Evolutionary conservation across 257 asterid species (phyloP).

Genomic region (Nicotiana otophora): DNA sequence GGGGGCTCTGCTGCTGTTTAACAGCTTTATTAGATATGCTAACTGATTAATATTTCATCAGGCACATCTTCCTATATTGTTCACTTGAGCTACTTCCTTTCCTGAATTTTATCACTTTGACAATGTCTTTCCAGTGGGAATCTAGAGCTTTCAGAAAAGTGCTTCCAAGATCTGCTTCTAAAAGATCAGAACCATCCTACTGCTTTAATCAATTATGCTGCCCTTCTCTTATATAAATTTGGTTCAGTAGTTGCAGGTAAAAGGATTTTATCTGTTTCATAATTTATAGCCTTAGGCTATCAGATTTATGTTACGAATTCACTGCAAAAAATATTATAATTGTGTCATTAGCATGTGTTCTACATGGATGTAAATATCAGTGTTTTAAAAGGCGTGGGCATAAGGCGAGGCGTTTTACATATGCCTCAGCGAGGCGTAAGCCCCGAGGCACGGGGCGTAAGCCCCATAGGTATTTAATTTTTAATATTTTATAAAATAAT

Average conservation of each 20-base stretch:
- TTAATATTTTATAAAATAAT: no score
- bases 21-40: not conserved
- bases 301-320: not conserved
- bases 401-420: no score
- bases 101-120: constrained; percentile 17
- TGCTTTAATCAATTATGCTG: constrained; percentile 80
- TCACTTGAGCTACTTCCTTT: not conserved
- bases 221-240: constrained; percentile 69
- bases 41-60: not conserved
- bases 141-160: constrained; percentile 77
- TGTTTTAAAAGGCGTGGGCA: no score
- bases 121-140: constrained; percentile 53
- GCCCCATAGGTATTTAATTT: no score
- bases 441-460: no score
- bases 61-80: not conserved
- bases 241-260: constrained; percentile 82
- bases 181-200: constrained; percentile 96
- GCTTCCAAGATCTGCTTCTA: constrained; percentile 69
- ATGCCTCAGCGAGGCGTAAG: no score
- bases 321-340: not conserved
- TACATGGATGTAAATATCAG: not conserved
- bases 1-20: not conserved
- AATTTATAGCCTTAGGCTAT: not conserved
- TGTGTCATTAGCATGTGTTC: not conserved
- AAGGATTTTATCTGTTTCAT: not conserved